A percentile compares a stretch with the other conserved stretches of the same genome.
Evolutionary conservation across 1,284 basidiomycete genomes (phyloP).

Genomic region (Coriolopsis trogii): DNA sequence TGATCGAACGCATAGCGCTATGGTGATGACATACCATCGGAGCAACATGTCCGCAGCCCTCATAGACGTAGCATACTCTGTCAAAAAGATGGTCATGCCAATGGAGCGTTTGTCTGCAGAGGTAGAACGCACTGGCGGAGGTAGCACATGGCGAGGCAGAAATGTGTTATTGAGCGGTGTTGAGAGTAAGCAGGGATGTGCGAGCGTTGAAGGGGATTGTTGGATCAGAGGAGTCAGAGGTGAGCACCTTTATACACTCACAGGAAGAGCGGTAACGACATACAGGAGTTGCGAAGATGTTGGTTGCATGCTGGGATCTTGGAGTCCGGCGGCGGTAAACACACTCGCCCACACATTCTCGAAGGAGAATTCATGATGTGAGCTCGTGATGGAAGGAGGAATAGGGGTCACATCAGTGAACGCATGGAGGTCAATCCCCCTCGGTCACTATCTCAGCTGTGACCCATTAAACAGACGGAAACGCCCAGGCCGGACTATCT

Average conservation of each 20-base stretch:
- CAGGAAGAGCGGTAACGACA: not conserved
- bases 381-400: too few species aligned
- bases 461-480: too few species aligned
- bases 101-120: not conserved
- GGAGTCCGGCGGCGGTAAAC: too few species aligned
- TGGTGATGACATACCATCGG: slow-evolving; percentile 20
- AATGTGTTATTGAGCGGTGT: not conserved
- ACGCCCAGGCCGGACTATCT: too few species aligned
- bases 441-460: too few species aligned
- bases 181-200: not conserved
- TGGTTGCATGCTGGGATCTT: too few species aligned
- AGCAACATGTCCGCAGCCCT: slow-evolving; percentile 26
- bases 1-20: too few species aligned
- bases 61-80: slow-evolving; percentile 31
- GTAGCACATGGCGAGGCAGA: slow-evolving; percentile 24
- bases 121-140: slow-evolving; percentile 26
- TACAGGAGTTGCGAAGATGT: not conserved
- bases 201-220: not conserved
- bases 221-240: not conserved
- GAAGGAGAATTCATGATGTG: too few species aligned
- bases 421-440: too few species aligned
- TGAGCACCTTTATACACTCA: not conserved
- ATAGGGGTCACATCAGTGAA: too few species aligned
- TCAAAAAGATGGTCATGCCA: not conserved
- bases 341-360: too few species aligned